Conservation (phyloP, 495 filamentous ascomycete species). For the Aspergillus nidulans region DNA sequence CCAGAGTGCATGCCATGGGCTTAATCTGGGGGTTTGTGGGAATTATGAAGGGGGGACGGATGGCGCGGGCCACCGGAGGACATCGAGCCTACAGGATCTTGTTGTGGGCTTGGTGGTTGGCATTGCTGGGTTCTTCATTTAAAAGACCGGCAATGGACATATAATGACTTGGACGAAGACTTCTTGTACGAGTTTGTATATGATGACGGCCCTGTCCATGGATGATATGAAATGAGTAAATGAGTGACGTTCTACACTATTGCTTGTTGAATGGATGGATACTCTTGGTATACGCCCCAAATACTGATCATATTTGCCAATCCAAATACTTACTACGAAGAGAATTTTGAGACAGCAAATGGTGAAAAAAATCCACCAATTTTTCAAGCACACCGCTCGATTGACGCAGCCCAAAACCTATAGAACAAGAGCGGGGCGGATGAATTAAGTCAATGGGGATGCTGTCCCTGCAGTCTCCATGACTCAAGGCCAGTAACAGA, state of each 20-base stretch:
- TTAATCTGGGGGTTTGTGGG: constrained; percentile 53
- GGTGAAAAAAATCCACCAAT: neutral
- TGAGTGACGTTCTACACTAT: constrained; percentile 11
- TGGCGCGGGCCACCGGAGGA: constrained; percentile 22
- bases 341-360: no score
- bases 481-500: neutral
- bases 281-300: no score
- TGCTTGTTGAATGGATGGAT: no score
- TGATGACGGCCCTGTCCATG: constrained; percentile 5
- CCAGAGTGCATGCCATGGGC: constrained; percentile 53
- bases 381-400: constrained; percentile 4
- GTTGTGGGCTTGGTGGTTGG: constrained; percentile 40
- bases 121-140: constrained; percentile 42
- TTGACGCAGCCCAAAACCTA: neutral
- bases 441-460: neutral
- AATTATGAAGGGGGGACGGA: constrained; percentile 33
- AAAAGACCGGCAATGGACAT: constrained; percentile 9
- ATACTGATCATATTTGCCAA: no score
- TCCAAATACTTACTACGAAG: no score
- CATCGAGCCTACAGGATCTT: constrained; percentile 37
- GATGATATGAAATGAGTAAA: constrained; percentile 17
- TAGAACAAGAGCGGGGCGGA: constrained; percentile 5
- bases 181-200: constrained; percentile 3
- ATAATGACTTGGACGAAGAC: constrained; percentile 2
- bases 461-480: constrained; percentile 11